These are phyloP conservation scores for Penicillium digitatum DNA, from an alignment of 2,329 filamentous ascomycete species.

Conservation along the genomic window DNA sequence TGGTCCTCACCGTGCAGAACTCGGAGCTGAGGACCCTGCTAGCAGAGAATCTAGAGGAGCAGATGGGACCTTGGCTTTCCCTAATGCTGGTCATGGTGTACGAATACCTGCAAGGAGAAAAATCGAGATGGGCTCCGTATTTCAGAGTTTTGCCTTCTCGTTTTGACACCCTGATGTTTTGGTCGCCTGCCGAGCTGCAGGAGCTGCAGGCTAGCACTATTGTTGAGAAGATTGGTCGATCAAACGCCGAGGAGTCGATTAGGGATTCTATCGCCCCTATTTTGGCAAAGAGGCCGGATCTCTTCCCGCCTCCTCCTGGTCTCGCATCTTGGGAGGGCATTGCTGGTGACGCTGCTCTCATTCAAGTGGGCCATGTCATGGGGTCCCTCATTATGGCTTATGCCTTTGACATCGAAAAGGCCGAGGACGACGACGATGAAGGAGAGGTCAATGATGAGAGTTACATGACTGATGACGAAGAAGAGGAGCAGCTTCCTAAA, in stretches of 20 bases:
- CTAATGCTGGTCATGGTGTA: slow-evolving; percentile 77
- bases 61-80: slow-evolving; percentile 51
- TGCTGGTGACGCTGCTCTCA: slow-evolving; percentile 45
- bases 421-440: slow-evolving; percentile 56
- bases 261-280: slow-evolving; percentile 54
- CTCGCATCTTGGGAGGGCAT: slow-evolving; percentile 42
- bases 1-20: slow-evolving; percentile 69
- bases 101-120: slow-evolving; percentile 58
- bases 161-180: slow-evolving; percentile 91
- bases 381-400: slow-evolving; percentile 90
- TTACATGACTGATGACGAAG: slow-evolving; percentile 59
- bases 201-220: slow-evolving; percentile 74
- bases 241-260: slow-evolving; percentile 68
- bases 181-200: slow-evolving; percentile 65
- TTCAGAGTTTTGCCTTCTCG: slow-evolving; percentile 66
- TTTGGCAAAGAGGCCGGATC: slow-evolving; percentile 38
- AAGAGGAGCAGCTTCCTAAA: slow-evolving; percentile 64
- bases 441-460: slow-evolving; percentile 48
- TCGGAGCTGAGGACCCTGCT: slow-evolving; percentile 62
- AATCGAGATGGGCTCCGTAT: slow-evolving; percentile 73
- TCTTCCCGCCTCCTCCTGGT: slow-evolving; percentile 40
- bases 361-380: slow-evolving; percentile 68
- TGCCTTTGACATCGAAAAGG: slow-evolving; percentile 72
- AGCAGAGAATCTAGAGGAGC: slow-evolving; percentile 50
- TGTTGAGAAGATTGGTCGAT: slow-evolving; percentile 70